These are phyloP conservation scores for Sabuloglossum arenarium DNA, from an alignment of 495 filamentous ascomycete species.

Conservation along the genomic window DNA sequence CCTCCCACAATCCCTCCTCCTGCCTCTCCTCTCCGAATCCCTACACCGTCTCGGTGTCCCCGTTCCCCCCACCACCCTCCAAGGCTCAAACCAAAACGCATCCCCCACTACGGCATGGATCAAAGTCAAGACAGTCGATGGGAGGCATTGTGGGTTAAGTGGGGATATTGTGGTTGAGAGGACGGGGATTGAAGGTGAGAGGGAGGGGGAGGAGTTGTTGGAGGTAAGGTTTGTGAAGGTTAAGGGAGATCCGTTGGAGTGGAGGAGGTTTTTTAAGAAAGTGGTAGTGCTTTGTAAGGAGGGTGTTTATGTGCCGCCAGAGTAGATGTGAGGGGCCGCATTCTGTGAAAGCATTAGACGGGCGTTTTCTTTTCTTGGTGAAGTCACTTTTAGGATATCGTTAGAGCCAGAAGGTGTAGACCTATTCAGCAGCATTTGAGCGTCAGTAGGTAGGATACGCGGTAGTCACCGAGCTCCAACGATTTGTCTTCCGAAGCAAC, in stretches of 20 bases:
- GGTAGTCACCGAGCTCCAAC: too few relatives aligned
- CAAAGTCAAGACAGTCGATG: slow-evolving; percentile 57
- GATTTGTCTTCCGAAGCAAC: too few relatives aligned
- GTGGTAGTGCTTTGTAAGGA: slow-evolving; percentile 69
- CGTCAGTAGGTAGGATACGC: too few relatives aligned
- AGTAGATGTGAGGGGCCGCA: not conserved
- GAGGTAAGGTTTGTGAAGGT: slow-evolving; percentile 86
- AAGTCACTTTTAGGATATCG: too few relatives aligned
- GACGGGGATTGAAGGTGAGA: slow-evolving; percentile 21
- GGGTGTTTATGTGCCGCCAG: slow-evolving; percentile 28
- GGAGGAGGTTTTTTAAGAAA: slow-evolving; percentile 93
- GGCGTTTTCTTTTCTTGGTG: not conserved
- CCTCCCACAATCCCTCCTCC: slow-evolving; percentile 52
- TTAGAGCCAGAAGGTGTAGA: too few relatives aligned
- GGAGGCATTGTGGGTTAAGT: slow-evolving; percentile 54
- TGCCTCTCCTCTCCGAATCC: slow-evolving; percentile 59
- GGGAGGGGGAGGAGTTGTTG: slow-evolving; percentile 32
- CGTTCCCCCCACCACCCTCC: slow-evolving; percentile 31
- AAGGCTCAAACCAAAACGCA: slow-evolving; percentile 11
- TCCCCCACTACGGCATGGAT: slow-evolving; percentile 37
- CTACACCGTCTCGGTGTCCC: slow-evolving; percentile 68
- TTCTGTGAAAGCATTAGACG: not conserved
- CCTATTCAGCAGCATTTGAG: too few relatives aligned
- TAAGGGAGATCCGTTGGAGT: slow-evolving; percentile 92
- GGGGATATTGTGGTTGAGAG: slow-evolving; percentile 69